These are phyloP conservation scores for Phialocephala subalpina DNA, from an alignment of 2,329 filamentous ascomycete genomes.

Conservation along the genomic window DNA sequence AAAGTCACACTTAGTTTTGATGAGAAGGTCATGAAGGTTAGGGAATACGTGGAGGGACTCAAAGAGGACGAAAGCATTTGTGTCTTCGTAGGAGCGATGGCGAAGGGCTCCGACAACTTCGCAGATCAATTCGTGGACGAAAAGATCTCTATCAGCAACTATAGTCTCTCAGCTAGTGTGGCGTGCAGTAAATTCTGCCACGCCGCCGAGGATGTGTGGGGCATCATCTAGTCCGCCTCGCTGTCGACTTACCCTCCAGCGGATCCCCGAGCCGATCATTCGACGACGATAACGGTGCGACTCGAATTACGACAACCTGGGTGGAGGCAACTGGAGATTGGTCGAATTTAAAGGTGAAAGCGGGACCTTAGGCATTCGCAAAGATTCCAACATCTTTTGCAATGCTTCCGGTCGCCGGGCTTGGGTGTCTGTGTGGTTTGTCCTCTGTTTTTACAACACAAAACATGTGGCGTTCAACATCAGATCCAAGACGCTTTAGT, in stretches of 20 bases:
- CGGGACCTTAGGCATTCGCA: slow-evolving; percentile 51
- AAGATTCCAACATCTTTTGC: slow-evolving; percentile 77
- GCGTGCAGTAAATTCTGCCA: slow-evolving; percentile 99
- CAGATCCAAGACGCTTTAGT: slow-evolving; percentile 71
- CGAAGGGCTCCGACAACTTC: slow-evolving; percentile 94
- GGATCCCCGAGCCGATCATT: slow-evolving; percentile 28
- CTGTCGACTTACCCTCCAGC: slow-evolving; percentile 24
- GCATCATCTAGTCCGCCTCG: slow-evolving; percentile 73
- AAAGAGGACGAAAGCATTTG: slow-evolving; percentile 90
- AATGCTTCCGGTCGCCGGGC: slow-evolving; percentile 56
- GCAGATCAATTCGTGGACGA: slow-evolving; percentile 95
- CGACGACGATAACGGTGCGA: slow-evolving; percentile 27
- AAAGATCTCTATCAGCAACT: slow-evolving; percentile 98
- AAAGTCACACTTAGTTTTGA: slow-evolving; percentile 98
- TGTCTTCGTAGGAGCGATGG: slow-evolving; percentile 98
- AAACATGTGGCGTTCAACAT: slow-evolving; percentile 82
- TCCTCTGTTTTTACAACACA: slow-evolving; percentile 85
- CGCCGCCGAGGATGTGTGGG: slow-evolving; percentile 95
- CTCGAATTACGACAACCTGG: slow-evolving; percentile 14
- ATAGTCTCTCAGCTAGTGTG: slow-evolving; percentile 94
- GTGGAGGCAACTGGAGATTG: slow-evolving; percentile 31
- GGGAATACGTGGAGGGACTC: slow-evolving; percentile 86
- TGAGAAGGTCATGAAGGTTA: slow-evolving; percentile 82
- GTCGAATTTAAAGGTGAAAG: slow-evolving; percentile 47
- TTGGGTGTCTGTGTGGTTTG: slow-evolving; percentile 74